A percentile compares a stretch with the other conserved stretches of the same genome.
These are phyloP conservation scores for Trichosporon sp. DNA, from an alignment of 1,284 basidiomycete species.

Conservation along the genomic window DNA sequence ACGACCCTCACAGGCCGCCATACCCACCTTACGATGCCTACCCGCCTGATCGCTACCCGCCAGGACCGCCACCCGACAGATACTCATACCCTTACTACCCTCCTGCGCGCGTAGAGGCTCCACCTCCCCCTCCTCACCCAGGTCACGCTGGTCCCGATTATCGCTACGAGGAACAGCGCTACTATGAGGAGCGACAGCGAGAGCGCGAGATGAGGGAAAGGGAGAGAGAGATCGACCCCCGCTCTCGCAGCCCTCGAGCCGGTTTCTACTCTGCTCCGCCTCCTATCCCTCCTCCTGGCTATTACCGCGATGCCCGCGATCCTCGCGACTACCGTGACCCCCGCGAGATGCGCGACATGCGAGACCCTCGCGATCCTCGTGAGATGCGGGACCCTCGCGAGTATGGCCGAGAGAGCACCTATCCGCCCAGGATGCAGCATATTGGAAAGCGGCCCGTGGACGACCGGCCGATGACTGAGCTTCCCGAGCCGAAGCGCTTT, in stretches of 20 bases:
- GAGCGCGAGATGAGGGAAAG: conserved; percentile 6
- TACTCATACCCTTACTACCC: conserved; percentile 11
- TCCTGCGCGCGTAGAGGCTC: conserved; percentile 4
- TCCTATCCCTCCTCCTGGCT: conserved; percentile 5
- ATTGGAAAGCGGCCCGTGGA: conserved; percentile 18
- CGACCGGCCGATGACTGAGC: conserved; percentile 2
- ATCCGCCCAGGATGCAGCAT: not conserved
- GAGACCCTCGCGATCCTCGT: conserved; percentile 3
- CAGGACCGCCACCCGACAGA: not conserved
- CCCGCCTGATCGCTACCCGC: conserved; percentile 10
- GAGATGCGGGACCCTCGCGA: conserved; percentile 3
- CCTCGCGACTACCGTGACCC: conserved; percentile 8
- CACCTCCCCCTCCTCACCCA: conserved; percentile 2
- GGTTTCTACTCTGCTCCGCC: conserved; percentile 8
- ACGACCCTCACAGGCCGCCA: conserved; percentile 13
- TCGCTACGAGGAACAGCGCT: conserved; percentile 13
- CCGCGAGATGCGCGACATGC: conserved; percentile 3
- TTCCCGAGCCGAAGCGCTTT: conserved; percentile 10
- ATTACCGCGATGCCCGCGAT: conserved; percentile 14
- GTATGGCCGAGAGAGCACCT: conserved; percentile 5
- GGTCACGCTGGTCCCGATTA: conserved; percentile 12
- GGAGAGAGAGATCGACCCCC: not conserved
- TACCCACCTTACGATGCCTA: conserved; percentile 8
- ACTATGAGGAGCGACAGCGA: conserved; percentile 15
- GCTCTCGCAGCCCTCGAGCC: not conserved